Evolutionary conservation across 1,284 basidiomycete genomes (phyloP), one percentile per base, ranked within the genome.

Genomic region (Puccinia horiana): DNA sequence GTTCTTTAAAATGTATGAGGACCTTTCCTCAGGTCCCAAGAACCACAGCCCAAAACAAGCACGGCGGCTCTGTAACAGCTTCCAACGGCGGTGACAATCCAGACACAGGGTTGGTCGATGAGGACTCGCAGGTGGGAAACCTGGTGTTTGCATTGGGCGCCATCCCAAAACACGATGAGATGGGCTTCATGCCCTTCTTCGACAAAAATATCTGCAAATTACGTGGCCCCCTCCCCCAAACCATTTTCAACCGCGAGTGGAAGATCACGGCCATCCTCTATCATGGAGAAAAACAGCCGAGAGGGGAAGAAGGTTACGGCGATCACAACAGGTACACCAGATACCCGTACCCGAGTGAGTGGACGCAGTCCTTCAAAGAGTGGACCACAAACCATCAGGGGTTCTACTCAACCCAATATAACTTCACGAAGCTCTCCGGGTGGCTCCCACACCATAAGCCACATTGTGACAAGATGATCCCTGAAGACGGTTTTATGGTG

Each of bases 161-260:
- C n/a, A n/a, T n/a, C n/a, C n/a, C n/a, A n/a, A n/a, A n/a, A n/a
- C n/a, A n/a, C n/a, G n/a, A n/a, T n/a, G n/a, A n/a, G n/a, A n/a
- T n/a, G n/a, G n/a, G n/a, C n/a, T n/a, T n/a, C n/a, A n/a, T 44
- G 6, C 69, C 42, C 1, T 47, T 16, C 23, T 72, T 72, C 18
- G 23, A 72, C 26, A 47, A 49, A 11, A 72, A 72, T n/a, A 72
- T 72, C 20, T 1, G 29, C 2, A 16, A 72, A 16, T 20, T 72
- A 1, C 6, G n/a, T 12, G 69, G 69, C 6, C 69, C 69, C 12
- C 4, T 72, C 6, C 69, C 69, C 23, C 18, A 49, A 14, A 72
- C 69, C 69, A 72, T 47, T 18, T n/a, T n/a, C n/a, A n/a, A n/a
- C n/a, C n/a, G n/a, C n/a, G n/a, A 49, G 0, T 72, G 69, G 69